These are phyloP conservation scores for Mycena chlorophos DNA, from an alignment of 768 basidiomycete genomes.

Conservation along the genomic window DNA sequence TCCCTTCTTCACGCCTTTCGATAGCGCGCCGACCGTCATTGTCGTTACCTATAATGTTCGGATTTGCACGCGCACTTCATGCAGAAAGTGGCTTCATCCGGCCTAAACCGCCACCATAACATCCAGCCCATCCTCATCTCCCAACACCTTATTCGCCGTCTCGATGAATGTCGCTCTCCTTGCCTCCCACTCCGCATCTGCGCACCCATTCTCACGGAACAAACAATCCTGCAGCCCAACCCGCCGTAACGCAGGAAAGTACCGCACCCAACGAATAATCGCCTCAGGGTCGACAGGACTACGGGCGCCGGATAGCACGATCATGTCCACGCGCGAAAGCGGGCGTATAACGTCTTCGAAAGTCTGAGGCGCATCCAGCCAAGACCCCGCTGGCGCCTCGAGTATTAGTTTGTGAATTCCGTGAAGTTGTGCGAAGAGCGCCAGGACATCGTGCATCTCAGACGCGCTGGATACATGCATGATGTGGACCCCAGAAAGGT, in stretches of 20 bases:
- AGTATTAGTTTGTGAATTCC: conserved; percentile 10
- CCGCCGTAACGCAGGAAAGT: conserved; percentile 13
- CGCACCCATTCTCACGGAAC: not conserved
- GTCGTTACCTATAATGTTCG: too few species aligned
- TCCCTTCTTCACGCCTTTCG: too few species aligned
- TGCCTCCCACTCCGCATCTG: not conserved
- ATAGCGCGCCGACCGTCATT: too few species aligned
- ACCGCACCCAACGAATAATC: conserved; percentile 11
- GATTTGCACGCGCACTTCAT: too few species aligned
- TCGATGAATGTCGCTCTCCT: not conserved
- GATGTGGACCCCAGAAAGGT: conserved; percentile 8
- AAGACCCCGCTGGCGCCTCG: conserved; percentile 15
- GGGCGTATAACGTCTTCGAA: not conserved
- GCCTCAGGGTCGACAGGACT: conserved; percentile 4
- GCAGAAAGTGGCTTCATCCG: too few species aligned
- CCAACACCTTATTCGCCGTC: not conserved
- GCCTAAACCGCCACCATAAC: not conserved
- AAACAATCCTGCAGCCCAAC: conserved; percentile 16
- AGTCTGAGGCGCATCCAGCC: conserved; percentile 6
- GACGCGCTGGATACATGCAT: not conserved
- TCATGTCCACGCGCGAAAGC: conserved; percentile 9
- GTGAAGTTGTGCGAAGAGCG: conserved; percentile 3
- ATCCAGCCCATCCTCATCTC: not conserved
- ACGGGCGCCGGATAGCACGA: conserved; percentile 10
- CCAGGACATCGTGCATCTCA: conserved; percentile 1